Evolutionary conservation across 257 asterid species (phyloP), one percentile per base, ranked within the genome.

Genomic region (Knoxia roxburghii): DNA sequence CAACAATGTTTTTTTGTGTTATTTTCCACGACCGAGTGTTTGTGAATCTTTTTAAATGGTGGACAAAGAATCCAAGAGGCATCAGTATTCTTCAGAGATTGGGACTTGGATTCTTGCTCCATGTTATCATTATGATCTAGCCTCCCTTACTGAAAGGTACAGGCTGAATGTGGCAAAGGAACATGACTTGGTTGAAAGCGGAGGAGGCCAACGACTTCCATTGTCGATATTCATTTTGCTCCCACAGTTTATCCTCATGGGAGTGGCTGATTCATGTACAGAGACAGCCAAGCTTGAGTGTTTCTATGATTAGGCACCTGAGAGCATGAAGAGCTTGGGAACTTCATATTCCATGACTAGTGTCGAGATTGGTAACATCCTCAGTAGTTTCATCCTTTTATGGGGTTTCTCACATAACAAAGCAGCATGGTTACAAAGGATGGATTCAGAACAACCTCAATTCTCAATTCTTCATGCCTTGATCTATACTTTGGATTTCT

Each of bases 361-460:
- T 68, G 73, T 89, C 12, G 96, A 95, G 37, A 76, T 70, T 33
- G 96, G 96, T 20, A 89, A 80, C 69, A 82, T 86, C 43, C 51
- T 91, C 20, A 89, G 98, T 50, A 91, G 92, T 52, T 87, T 87
- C 35, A 66, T 91, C 29, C 35, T 91, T 20, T 81, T 95, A n/a
- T 0, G 82, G 81, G 0, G 89, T 85, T 7, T 73, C 95, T 11
- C 76, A 69, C 7, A 74, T 89, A 46, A 91, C 96, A 0, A 76
- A 67, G 33, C 69, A 75, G 18, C 78, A 82, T 53, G 93, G 89
- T 3, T 80, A 75, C n/a, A 53, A 41, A 17, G 50, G 75, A 33
- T 89, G 96, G 98, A 78, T 91, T 21, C 56, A 68, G 55, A 87
- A 91, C 81, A 89, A 89, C 76, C 83, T 91, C 4, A 91, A 91